Base-by-base conservation (phyloP, 371 early-diverging fungal species). In the Lichtheimia ornata region DNA sequence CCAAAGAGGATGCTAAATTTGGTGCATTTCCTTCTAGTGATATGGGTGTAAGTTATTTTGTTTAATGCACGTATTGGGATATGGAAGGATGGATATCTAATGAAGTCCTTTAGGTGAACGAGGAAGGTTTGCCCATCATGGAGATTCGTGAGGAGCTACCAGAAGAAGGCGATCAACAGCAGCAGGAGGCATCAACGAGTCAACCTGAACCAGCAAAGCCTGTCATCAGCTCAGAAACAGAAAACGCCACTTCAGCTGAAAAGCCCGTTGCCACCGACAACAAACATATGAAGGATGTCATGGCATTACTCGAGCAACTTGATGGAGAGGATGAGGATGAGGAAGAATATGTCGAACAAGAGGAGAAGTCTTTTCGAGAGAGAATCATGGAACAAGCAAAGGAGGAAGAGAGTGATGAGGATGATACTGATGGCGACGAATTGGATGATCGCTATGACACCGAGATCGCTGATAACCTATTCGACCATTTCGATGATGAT, bases 71-170 rank as follows among this genome's bases (percentile, higher is more conserved):
- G 30, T 14, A 47, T 13, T 30, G 4, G 51, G 24, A 27, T 17
- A 20, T 30, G 14, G 15, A 2, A n/a, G n/a, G n/a, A n/a, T n/a
- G 4, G 2, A 35, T 12, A 41, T 15, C 47, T 47, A 18, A 47
- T 50, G 47, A 28, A 40, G 13, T 30, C 24, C 20, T n/a, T 40
- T 60, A 86, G 83, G 62, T 84, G n/a, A 95, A 93, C 61, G 96
- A 94, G 70, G 94, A 94, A 53, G 96, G 96, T 2, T 79, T 92
- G 22, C 89, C 89, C 22, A 89, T 92, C 64, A 88, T 95, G 43
- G 96, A 95, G 18, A 96, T 96, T 53, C 81, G 85, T 14, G 95
- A 95, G 68, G 85, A 88, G 51, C 71, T 85, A 4, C 67, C 64
- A 0, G 74, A 76, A 1, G 77, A 82, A 11, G 63, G 62, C 15